A percentile compares a stretch with the other conserved stretches of the same genome.
Conservation (phyloP, 1,284 basidiomycete genomes). For the Cutaneotrichosporon sp. region DNA sequence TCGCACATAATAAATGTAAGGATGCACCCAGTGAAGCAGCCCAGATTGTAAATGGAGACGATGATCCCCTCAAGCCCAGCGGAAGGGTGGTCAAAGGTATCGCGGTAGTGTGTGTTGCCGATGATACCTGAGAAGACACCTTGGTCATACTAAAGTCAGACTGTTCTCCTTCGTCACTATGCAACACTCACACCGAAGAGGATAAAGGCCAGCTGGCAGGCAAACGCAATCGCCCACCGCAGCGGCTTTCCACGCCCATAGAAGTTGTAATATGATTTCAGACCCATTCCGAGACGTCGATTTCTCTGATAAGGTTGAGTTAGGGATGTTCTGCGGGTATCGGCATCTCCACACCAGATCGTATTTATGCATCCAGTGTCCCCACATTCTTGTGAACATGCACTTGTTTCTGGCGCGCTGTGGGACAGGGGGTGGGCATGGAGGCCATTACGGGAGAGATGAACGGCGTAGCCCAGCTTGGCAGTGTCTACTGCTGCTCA, state of each 20-base stretch:
- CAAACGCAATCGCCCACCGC: slow-evolving; percentile 3
- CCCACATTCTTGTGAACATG: too few relatives aligned
- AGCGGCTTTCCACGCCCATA: slow-evolving; percentile 3
- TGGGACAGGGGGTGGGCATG: too few relatives aligned
- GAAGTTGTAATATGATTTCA: slow-evolving; percentile 4
- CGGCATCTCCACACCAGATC: not conserved
- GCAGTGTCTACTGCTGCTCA: too few relatives aligned
- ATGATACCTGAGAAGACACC: slow-evolving; percentile 11
- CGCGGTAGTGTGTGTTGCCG: slow-evolving; percentile 12
- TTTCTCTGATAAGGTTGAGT: not conserved
- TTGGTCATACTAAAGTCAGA: slow-evolving; percentile 5
- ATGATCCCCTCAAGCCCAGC: slow-evolving; percentile 12
- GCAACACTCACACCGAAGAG: slow-evolving; percentile 3
- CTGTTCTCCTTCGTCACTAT: too few relatives aligned
- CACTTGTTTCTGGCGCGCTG: too few relatives aligned
- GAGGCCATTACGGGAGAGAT: too few relatives aligned
- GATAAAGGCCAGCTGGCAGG: slow-evolving; percentile 8
- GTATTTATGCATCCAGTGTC: slow-evolving; percentile 1
- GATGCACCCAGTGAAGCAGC: slow-evolving; percentile 14
- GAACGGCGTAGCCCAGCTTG: too few relatives aligned
- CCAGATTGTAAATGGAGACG: slow-evolving; percentile 16
- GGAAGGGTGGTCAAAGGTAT: slow-evolving; percentile 9
- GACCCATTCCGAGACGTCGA: not conserved
- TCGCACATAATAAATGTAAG: slow-evolving; percentile 10
- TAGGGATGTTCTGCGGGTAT: not conserved